Evolutionary conservation across 148 eudicot species (phyloP).

Genomic region (Diospyros lotus): DNA sequence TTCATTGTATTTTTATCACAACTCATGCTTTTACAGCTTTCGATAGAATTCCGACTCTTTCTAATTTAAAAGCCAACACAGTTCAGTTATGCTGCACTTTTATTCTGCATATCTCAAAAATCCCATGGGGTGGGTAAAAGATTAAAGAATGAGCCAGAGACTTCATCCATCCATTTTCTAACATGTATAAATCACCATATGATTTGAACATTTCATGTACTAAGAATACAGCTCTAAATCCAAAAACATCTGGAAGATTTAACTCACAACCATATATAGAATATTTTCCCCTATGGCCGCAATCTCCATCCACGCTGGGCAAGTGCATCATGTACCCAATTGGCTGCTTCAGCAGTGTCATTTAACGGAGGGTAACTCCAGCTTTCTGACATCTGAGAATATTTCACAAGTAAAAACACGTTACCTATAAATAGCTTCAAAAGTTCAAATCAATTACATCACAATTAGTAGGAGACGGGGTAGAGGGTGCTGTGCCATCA

Average conservation of each 20-base stretch:
- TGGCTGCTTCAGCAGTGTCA: slow-evolving; percentile 88
- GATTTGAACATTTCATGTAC: background rate
- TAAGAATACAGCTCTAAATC: background rate
- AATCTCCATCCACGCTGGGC: slow-evolving; percentile 92
- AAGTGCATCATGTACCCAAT: slow-evolving; percentile 66
- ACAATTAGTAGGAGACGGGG: too few relatives aligned
- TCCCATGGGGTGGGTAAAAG: background rate
- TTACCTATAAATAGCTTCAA: background rate
- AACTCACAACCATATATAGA: background rate
- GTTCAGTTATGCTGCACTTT: background rate
- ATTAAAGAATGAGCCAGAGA: background rate
- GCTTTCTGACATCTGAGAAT: slow-evolving; percentile 69
- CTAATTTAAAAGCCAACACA: slow-evolving; percentile 18
- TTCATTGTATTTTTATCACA: too few relatives aligned
- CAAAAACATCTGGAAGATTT: background rate
- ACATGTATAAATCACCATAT: background rate
- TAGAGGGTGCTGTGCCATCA: too few relatives aligned
- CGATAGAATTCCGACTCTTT: background rate
- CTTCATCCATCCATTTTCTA: background rate
- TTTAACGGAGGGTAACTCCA: slow-evolving; percentile 98
- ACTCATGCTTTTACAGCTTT: background rate
- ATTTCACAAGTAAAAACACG: slow-evolving; percentile 4
- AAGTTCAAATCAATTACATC: background rate
- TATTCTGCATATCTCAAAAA: slow-evolving; percentile 14
- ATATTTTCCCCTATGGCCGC: slow-evolving; percentile 33